Percentiles rank a stretch among this genome's conserved stretches.
These are phyloP conservation scores for Antitrichia curtipendula DNA, from an alignment of 225 moss, liverwort and hornwort genomes.

Conservation along the genomic window DNA sequence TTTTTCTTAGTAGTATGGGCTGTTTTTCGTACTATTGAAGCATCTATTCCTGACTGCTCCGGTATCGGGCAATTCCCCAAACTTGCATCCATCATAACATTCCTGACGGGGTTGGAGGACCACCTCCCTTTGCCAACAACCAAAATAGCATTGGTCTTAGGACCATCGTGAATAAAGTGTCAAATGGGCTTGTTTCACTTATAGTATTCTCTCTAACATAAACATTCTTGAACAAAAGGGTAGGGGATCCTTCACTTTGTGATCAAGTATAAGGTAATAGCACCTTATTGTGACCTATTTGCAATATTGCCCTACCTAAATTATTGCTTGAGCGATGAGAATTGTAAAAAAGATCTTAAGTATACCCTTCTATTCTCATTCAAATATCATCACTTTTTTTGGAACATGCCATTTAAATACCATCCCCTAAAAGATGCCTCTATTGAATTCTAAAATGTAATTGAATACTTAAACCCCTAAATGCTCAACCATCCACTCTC, in stretches of 20 bases:
- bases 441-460: background rate
- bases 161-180: background rate
- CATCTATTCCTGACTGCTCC: background rate
- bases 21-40: background rate
- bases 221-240: background rate
- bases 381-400: background rate
- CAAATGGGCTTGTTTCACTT: background rate
- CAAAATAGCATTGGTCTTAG: background rate
- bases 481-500: background rate
- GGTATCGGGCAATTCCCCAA: background rate
- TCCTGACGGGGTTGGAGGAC: background rate
- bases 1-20: too few species aligned
- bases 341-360: background rate
- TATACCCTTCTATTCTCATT: background rate
- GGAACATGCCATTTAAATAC: background rate
- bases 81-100: background rate
- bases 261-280: background rate
- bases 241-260: rapidly evolving
- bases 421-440: background rate
- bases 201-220: too few species aligned
- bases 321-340: too few species aligned
- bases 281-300: background rate
- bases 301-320: rapidly evolving
- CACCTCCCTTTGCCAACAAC: background rate
- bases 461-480: too few species aligned